Conservation (phyloP, 768 basidiomycete species). For the Termitomyces sp. region DNA sequence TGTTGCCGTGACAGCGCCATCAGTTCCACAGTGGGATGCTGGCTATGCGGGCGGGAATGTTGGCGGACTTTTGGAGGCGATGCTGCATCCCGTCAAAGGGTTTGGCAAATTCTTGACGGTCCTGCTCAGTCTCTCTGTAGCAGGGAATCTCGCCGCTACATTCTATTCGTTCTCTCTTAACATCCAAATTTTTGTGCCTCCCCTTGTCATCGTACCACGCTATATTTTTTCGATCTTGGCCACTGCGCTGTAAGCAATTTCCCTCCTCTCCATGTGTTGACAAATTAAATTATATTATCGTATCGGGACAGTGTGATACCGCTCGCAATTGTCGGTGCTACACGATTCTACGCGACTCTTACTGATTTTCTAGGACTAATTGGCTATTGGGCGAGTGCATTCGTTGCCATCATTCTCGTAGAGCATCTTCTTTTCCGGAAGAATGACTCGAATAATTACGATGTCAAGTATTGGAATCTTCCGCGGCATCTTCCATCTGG, state of each 20-base stretch:
- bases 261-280: background rate
- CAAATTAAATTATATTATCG: background rate
- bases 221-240: slow-evolving; percentile 72
- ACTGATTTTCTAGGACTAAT: slow-evolving; percentile 72
- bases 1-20: slow-evolving; percentile 47
- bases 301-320: slow-evolving; percentile 51
- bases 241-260: slow-evolving; percentile 55
- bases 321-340: slow-evolving; percentile 68
- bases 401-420: slow-evolving; percentile 52
- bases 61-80: slow-evolving; percentile 66
- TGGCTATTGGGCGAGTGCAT: slow-evolving; percentile 64
- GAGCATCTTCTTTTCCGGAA: slow-evolving; percentile 69
- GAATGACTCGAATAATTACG: slow-evolving; percentile 46
- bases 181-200: slow-evolving; percentile 64
- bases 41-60: slow-evolving; percentile 55
- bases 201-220: slow-evolving; percentile 55
- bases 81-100: slow-evolving; percentile 62
- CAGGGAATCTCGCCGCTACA: slow-evolving; percentile 76
- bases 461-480: slow-evolving; percentile 51
- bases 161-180: slow-evolving; percentile 78
- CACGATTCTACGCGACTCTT: slow-evolving; percentile 67
- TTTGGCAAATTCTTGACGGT: slow-evolving; percentile 81
- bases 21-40: slow-evolving; percentile 54
- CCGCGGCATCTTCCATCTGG: slow-evolving; percentile 58
- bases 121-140: slow-evolving; percentile 74